Conservation (phyloP, 805 yeast species). For the Hanseniaspora valbyensis region DNA sequence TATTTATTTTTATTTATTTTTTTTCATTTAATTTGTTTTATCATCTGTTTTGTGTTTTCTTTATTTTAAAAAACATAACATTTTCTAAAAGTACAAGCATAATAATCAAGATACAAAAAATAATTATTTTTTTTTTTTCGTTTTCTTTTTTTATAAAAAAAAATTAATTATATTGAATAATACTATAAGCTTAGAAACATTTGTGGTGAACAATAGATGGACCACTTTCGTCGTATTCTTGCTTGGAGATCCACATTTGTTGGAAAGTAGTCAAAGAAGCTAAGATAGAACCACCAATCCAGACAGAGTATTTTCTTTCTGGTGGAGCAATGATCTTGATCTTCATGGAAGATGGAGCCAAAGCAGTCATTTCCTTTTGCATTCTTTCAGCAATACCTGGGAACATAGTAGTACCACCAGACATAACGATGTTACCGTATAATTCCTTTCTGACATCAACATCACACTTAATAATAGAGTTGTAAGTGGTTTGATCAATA, state of each 20-base stretch:
- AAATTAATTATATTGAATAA: too few species aligned
- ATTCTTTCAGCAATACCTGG: conserved; percentile 99
- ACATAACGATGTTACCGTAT: conserved; percentile 98
- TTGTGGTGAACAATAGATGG: conserved; percentile 81
- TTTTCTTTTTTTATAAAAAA: not conserved
- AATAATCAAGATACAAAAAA: not conserved
- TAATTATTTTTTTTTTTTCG: not conserved
- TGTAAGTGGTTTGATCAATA: conserved; percentile 83
- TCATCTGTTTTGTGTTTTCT: not conserved
- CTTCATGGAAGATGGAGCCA: conserved; percentile 99
- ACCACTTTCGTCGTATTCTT: conserved; percentile 99
- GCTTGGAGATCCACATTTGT: conserved; percentile 99
- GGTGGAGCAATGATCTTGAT: conserved; percentile 99
- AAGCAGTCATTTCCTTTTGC: conserved; percentile 99
- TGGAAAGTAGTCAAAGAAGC: conserved; percentile 99
- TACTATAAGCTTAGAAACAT: conserved; percentile 39
- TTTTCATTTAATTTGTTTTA: not conserved
- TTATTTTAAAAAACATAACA: not conserved
- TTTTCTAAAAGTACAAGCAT: not conserved
- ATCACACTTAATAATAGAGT: conserved; percentile 90
- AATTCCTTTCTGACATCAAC: conserved; percentile 97
- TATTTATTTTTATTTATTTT: not conserved
- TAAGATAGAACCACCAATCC: conserved; percentile 99
- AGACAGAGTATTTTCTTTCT: conserved; percentile 97
- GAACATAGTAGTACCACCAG: conserved; percentile 99